These are phyloP conservation scores for Fusarium liriodendri DNA, from an alignment of 2,329 filamentous ascomycete species.

Conservation along the genomic window DNA sequence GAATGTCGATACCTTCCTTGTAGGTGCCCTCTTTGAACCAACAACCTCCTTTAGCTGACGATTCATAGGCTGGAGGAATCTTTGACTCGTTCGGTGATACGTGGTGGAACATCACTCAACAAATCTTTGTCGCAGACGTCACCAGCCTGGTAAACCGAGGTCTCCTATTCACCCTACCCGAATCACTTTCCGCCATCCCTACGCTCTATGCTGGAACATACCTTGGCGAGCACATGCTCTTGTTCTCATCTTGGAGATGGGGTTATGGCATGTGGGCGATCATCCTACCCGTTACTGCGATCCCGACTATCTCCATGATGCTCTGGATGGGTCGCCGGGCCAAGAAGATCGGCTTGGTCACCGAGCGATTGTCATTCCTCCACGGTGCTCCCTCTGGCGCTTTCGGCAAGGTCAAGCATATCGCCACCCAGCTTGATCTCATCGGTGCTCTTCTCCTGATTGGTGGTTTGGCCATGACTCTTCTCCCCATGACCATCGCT, in stretches of 20 bases:
- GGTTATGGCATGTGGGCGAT: constrained; percentile 34
- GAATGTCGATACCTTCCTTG: constrained; percentile 32
- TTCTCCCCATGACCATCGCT: constrained; percentile 29
- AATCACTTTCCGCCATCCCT: constrained; percentile 29
- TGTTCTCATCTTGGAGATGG: constrained; percentile 26
- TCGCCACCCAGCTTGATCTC: constrained; percentile 14
- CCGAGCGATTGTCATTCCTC: constrained; percentile 8
- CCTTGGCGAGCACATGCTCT: constrained; percentile 27
- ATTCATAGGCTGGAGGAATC: constrained; percentile 24
- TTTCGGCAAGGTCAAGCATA: neutral
- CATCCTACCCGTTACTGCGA: constrained; percentile 8
- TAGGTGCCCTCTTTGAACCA: neutral
- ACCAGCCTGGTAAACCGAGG: constrained; percentile 33
- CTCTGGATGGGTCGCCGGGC: constrained; percentile 29
- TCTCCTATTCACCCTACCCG: constrained; percentile 28
- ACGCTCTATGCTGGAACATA: constrained; percentile 35
- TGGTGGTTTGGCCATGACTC: constrained; percentile 27
- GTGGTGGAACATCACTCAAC: constrained; percentile 34
- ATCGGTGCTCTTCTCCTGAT: constrained; percentile 27
- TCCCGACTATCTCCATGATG: constrained; percentile 30
- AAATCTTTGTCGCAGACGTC: constrained; percentile 33
- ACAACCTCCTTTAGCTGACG: neutral
- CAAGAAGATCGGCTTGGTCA: constrained; percentile 4
- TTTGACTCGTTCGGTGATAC: constrained; percentile 30
- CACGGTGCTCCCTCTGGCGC: neutral